Conservation (phyloP, 1,284 basidiomycete genomes). For the Ganoderma multipileum region DNA sequence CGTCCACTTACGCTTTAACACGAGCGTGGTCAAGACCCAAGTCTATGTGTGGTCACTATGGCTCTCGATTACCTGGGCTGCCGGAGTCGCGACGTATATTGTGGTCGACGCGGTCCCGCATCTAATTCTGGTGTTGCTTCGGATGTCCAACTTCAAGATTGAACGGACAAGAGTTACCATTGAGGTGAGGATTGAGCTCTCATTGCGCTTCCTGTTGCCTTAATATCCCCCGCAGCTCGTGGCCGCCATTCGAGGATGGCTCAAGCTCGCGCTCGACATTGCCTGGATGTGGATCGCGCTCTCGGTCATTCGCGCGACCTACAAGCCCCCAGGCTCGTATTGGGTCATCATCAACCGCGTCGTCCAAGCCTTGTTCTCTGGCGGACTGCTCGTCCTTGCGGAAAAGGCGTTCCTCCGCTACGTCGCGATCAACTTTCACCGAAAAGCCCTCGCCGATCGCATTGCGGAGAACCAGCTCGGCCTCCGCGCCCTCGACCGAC, state of each 20-base stretch:
- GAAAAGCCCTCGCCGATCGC: conserved; percentile 75
- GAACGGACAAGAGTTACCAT: conserved; percentile 69
- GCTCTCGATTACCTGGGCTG: conserved; percentile 74
- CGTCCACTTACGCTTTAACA: conserved; percentile 65
- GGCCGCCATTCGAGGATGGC: conserved; percentile 73
- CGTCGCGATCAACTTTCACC: conserved; percentile 81
- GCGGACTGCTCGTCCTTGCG: conserved; percentile 64
- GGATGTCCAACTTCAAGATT: conserved; percentile 64
- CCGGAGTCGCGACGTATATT: conserved; percentile 64
- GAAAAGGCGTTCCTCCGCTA: conserved; percentile 79
- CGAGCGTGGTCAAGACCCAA: conserved; percentile 55
- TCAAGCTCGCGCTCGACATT: conserved; percentile 70
- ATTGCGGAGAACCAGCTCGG: conserved; percentile 73
- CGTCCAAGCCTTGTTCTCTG: conserved; percentile 66
- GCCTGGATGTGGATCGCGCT: conserved; percentile 77
- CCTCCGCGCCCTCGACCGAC: conserved; percentile 69
- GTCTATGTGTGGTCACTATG: conserved; percentile 77
- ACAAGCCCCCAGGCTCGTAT: conserved; percentile 67
- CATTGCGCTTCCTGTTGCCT: neutral
- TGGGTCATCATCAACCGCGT: conserved; percentile 66
- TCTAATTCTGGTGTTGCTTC: conserved; percentile 59
- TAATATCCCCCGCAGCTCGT: conserved; percentile 52
- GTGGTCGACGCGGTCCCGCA: conserved; percentile 69
- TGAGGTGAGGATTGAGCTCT: conserved; percentile 53
- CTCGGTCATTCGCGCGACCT: conserved; percentile 61